phyloP scores from a whole-genome alignment of 2,329 filamentous ascomycete species.

The Coniochaeta hoffmannii region DNA sequence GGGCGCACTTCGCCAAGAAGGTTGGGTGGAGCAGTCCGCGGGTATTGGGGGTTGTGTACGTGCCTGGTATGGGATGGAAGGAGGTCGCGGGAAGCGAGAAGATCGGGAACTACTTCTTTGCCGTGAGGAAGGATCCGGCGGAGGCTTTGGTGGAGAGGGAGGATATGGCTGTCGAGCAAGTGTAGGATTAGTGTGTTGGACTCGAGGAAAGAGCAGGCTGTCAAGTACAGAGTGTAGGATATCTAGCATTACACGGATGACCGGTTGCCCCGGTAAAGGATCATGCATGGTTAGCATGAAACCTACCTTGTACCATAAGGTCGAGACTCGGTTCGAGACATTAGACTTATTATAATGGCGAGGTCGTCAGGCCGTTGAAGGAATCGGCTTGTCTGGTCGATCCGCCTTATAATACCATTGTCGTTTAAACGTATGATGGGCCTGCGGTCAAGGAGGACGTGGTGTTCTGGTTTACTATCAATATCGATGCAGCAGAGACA shows the following conservation, averaged over 20 bases:
- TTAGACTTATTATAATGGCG: no score
- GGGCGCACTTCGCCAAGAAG: constrained; percentile 42
- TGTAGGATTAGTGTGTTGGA: background rate
- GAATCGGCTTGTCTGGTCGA: no score
- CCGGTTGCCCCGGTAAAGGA: background rate
- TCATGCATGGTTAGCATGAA: no score
- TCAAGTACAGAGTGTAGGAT: background rate
- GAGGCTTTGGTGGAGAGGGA: background rate
- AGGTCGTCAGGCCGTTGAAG: no score
- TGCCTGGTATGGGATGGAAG: constrained; percentile 87
- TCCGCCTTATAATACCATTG: no score
- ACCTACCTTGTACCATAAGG: no score
- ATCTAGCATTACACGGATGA: background rate
- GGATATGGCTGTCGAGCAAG: background rate
- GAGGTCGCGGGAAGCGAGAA: constrained; percentile 73
- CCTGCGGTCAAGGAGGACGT: no score
- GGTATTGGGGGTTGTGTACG: constrained; percentile 78
- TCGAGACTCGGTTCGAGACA: no score
- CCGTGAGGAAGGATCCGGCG: background rate
- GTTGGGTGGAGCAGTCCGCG: constrained; percentile 52
- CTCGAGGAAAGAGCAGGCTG: background rate
- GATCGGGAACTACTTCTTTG: constrained; percentile 95
- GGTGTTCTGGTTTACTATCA: no score
- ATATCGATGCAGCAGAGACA: no score
- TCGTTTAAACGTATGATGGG: no score